Conservation (phyloP, 352 stramenopile genomes). For the Globisporangium nunn region DNA sequence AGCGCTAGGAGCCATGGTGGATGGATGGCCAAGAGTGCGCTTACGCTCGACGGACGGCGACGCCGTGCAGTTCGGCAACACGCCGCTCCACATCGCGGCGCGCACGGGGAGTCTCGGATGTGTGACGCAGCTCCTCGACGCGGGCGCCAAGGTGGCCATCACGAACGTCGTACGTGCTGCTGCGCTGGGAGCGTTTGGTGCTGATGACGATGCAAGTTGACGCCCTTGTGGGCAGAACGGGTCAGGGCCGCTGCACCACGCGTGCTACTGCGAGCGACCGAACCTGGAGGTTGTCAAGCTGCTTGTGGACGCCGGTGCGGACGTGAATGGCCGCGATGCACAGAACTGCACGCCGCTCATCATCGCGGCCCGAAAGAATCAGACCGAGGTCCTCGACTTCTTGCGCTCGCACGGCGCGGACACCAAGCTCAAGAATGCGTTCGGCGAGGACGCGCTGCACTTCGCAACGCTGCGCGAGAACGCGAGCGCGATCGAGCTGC, state of each 20-base stretch:
- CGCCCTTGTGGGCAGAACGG: conserved; percentile 32
- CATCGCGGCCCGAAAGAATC: conserved; percentile 69
- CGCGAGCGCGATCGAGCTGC: conserved; percentile 33
- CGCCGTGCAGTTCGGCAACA: conserved; percentile 61
- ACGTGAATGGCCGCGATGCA: conserved; percentile 58
- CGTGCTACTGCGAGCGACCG: conserved; percentile 62
- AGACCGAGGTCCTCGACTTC: conserved; percentile 49
- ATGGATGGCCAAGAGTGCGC: neutral
- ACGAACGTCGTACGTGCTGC: conserved; percentile 43
- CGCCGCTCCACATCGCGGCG: conserved; percentile 65
- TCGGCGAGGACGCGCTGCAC: conserved; percentile 59
- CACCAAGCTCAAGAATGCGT: conserved; percentile 39
- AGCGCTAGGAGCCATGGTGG: too few relatives aligned
- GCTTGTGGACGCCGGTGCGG: conserved; percentile 44
- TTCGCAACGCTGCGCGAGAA: conserved; percentile 60
- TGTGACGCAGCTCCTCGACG: conserved; percentile 43
- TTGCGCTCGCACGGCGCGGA: conserved; percentile 48
- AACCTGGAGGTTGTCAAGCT: conserved; percentile 49
- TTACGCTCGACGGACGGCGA: neutral
- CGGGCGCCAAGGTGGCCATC: conserved; percentile 30
- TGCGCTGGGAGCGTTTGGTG: too few relatives aligned
- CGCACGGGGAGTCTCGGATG: conserved; percentile 40
- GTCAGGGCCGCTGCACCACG: conserved; percentile 65
- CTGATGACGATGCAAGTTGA: too few relatives aligned
- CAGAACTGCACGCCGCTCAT: conserved; percentile 60